A percentile compares a stretch with the other conserved stretches of the same genome.
Conservation (phyloP, 2,329 filamentous ascomycete species). For the Onygenales sp. region DNA sequence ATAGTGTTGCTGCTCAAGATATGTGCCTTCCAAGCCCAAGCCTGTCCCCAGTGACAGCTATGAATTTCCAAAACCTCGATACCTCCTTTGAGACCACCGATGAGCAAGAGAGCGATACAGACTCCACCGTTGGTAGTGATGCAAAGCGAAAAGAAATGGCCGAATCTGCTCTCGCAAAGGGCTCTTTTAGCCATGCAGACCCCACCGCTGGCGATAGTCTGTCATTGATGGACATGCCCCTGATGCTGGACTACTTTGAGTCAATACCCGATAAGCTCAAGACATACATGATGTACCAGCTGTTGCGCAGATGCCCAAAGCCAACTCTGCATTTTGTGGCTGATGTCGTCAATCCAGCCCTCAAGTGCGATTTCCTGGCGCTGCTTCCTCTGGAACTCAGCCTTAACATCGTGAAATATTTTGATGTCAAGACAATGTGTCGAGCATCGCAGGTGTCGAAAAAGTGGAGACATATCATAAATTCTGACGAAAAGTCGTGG, state of each 20-base stretch:
- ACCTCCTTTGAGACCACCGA: constrained; percentile 34
- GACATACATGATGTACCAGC: constrained; percentile 92
- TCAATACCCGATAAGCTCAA: constrained; percentile 86
- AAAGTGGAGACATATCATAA: constrained; percentile 82
- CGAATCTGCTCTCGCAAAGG: constrained; percentile 11
- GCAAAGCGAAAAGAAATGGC: constrained; percentile 27
- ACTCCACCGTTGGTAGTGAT: constrained; percentile 38
- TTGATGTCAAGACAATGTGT: constrained; percentile 79
- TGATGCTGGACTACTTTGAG: constrained; percentile 83
- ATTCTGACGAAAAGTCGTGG: constrained; percentile 92
- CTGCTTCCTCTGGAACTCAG: constrained; percentile 78
- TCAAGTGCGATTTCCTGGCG: constrained; percentile 88
- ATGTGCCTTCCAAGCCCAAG: constrained; percentile 91
- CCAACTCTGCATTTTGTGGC: constrained; percentile 84
- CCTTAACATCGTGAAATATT: constrained; percentile 76
- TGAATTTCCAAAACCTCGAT: constrained; percentile 44
- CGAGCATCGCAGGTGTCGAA: constrained; percentile 88
- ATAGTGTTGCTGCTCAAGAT: constrained; percentile 69
- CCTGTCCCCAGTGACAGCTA: constrained; percentile 78
- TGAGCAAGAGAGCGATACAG: constrained; percentile 31
- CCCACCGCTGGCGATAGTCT: constrained; percentile 16
- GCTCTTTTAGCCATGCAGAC: background rate
- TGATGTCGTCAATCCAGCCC: constrained; percentile 79
- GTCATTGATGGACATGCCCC: constrained; percentile 67
- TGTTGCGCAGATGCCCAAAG: constrained; percentile 77